Base-by-base conservation (phyloP, 2,329 filamentous ascomycete species). In the Venturia oleaginea region DNA sequence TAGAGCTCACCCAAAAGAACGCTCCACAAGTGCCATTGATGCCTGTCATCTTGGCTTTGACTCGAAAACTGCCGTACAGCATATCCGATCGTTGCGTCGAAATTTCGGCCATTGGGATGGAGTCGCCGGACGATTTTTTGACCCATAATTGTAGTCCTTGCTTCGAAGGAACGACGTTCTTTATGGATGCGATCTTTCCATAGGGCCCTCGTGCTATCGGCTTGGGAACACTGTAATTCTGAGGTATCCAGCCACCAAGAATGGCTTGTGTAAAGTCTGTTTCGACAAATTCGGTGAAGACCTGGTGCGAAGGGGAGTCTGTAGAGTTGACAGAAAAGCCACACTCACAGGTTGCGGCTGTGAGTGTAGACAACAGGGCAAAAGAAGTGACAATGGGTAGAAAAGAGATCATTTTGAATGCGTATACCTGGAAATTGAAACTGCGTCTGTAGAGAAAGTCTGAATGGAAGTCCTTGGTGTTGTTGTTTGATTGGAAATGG, bases 201-300 rank as follows among this genome's bases (percentile, higher is more conserved):
- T 84, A 90, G 4, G 80, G 77, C 0, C 89, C 89, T 5, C 84
- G 79, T 2, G 85, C 82, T 6, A 15, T 75, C n/a, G 76, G 71
- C n/a, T 80, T 77, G 8, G 83, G 81, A 62, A 88, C 80, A 70
- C 86, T 86, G 77, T 89, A 92, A 34, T 80, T 79, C 72, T 92
- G 89, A 17, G 82, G 79, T 32, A 76, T 72, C 90, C 90, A 93
- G 67, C 86, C 81, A 2, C 86, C 81, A 2, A 81, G 77, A 68
- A 70, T 19, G 81, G 73, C 11, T 76, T 69, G 83, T 3, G 85
- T 76, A 71, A 92, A 92, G 75, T 92, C 86, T 24, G 87, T 87
- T 71, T 92, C 89, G 62, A 90, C 74, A 13, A 86, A 71, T 66
- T 92, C 85, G 2, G 87, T 90, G 72, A 89, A 92, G 62, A 88